Base-by-base conservation (phyloP, 495 filamentous ascomycete genomes). In the Daldinia grandis region DNA sequence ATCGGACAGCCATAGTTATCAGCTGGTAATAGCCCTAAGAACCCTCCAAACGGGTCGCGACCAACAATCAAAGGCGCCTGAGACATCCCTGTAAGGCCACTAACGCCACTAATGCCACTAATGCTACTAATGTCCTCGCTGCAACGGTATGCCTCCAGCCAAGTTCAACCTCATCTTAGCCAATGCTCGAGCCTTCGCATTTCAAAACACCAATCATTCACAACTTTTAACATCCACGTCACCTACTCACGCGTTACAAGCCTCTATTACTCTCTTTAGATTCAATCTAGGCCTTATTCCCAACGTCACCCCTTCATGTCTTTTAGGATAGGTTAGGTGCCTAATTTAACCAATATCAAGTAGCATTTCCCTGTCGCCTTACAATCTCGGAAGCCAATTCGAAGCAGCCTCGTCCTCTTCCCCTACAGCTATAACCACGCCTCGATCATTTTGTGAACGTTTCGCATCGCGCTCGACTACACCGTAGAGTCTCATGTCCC, bases 181-280 rank as follows among this genome's bases (percentile, higher is more conserved):
- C 69, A 68, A 72, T 68, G 63, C 58, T 57, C 31, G 44, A 62
- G 51, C 59, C 54, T 71, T 66, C 62, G 51, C 62, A 66, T n/a
- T 66, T 66, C 30, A 35, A 61, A 64, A 44, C 50, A 60, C 60
- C 51, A 31, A 57, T 57, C 47, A 51, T 62, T 57, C 58, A 57
- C 37, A 62, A 49, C 40, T 17, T 24, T 40, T 2, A 60, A 58
- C 58, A 44, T 68, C 44, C 25, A 47, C 47, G 58, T 64, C 27
- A 19, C 50, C 19, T 38, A 33, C 28, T 33, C 7, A 51, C 54
- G 12, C 50, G 53, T 57, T 51, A 35, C 4, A 64, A 44, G 27
- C 5, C n/a, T 42, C 21, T 27, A 27, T 7, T 25, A 21, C 30
- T 14, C 47, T 24, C 21, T 42, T 5, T 44, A 37, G 19, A n/a